Conservation (phyloP, 1,284 basidiomycete genomes). For the Retiboletus fuscus region DNA sequence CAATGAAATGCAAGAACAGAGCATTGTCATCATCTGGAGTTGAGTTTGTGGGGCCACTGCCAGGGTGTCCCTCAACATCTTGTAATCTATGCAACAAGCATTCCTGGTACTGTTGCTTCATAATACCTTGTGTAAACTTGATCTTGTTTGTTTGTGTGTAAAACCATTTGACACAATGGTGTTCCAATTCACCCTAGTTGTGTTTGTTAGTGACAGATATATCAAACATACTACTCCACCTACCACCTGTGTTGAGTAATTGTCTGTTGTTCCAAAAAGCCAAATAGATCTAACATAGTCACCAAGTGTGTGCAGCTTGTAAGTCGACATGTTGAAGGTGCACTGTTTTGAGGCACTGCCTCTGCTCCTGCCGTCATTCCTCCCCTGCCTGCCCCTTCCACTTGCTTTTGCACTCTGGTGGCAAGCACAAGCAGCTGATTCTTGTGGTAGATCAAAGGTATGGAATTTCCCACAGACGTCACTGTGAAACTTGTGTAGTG, state of each 20-base stretch:
- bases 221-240: conserved; percentile 25
- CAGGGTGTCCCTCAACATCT: background rate
- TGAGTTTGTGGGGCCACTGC: too few relatives aligned
- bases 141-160: conserved; percentile 50
- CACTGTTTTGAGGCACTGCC: conserved; percentile 11
- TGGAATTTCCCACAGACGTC: background rate
- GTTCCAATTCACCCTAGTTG: conserved; percentile 32
- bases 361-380: background rate
- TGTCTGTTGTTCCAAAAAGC: conserved; percentile 51
- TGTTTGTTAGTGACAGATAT: too few relatives aligned
- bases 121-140: conserved; percentile 42
- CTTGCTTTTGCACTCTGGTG: background rate
- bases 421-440: conserved; percentile 18
- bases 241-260: conserved; percentile 50
- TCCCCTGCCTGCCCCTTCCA: background rate
- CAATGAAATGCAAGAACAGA: conserved; percentile 27
- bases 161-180: conserved; percentile 45
- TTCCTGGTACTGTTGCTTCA: conserved; percentile 37
- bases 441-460: conserved; percentile 23
- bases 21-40: background rate
- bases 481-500: background rate
- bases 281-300: conserved; percentile 49
- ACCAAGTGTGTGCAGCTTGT: conserved; percentile 51
- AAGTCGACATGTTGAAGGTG: conserved; percentile 46
- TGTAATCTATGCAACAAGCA: conserved; percentile 28